Conservation (phyloP, 768 basidiomycete species). For the Lactarius quietus region DNA sequence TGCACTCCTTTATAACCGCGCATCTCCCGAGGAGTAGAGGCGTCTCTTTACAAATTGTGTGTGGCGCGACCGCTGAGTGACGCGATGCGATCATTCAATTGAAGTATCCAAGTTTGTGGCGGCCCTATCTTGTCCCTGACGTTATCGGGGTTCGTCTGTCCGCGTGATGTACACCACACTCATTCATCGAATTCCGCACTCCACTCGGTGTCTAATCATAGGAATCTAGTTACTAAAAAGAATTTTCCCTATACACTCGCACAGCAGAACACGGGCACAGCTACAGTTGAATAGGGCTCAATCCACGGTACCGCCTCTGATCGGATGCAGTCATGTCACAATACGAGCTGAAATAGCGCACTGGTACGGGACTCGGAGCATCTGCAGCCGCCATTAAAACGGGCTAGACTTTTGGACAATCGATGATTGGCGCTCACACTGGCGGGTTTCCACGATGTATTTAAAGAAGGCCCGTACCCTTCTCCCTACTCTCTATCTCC, state of each 20-base stretch:
- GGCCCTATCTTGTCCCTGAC: too few relatives aligned
- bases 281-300: neutral
- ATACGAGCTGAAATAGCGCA: neutral
- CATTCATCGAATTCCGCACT: neutral
- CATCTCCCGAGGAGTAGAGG: neutral
- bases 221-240: neutral
- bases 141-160: neutral
- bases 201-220: neutral
- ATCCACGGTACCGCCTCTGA: neutral
- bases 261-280: neutral
- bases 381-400: neutral
- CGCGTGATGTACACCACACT: neutral
- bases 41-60: neutral
- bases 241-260: neutral
- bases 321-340: neutral
- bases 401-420: neutral
- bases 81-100: neutral
- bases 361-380: neutral
- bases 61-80: neutral
- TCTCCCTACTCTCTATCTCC: neutral
- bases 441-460: neutral
- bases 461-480: neutral
- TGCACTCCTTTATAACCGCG: conserved; percentile 2
- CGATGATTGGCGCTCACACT: neutral
- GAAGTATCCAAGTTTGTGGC: too few relatives aligned